Evolutionary conservation across 345 rosid species (phyloP), one percentile per base, ranked within the genome.

Genomic region (Populus simonii): DNA sequence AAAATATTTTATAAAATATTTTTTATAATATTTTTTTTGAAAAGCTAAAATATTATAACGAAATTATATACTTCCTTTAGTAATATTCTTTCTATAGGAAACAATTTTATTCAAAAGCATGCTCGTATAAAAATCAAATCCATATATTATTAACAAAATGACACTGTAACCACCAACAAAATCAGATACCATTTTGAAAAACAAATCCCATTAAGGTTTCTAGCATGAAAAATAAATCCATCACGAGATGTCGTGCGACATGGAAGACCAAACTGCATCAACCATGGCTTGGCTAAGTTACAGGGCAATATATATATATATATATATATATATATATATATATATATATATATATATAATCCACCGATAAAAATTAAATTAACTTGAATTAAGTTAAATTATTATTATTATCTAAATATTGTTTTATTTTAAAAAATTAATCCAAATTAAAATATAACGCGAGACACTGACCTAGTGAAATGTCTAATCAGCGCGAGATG

Each of bases 211-310:
- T 63, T 33, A n/a, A 33, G 57, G 35, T 17, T 23, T 27, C 41
- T 66, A 31, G 18, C 27, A 16, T 20, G 10, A 66, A 69, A 66
- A 61, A 29, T 8, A 1, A 41, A 63, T 45, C 15, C 72, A 76
- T 75, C 84, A 76, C 84, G 82, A 80, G 86, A 80, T 74, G 70
- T 27, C 13, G 63, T 1, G 83, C 38, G 74, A 74, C 3, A 63
- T 62, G 5, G 62, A 70, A 38, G 39, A 49, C 63, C 65, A 7
- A 27, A 20, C 59, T 51, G n/a, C 20, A 59, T 38, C 12, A 12
- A 25, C 31, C 43, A 72, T 72, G 43, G 72, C 75, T 76, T 76
- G 83, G 77, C 13, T 1, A 20, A 8, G 62, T 71, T 59, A 39
- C 18, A 27, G 8, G 20, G 41, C 41, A 3, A 6, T 1, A 6